Conservation (phyloP, 345 rosid species). For the Eucalyptus sp. region DNA sequence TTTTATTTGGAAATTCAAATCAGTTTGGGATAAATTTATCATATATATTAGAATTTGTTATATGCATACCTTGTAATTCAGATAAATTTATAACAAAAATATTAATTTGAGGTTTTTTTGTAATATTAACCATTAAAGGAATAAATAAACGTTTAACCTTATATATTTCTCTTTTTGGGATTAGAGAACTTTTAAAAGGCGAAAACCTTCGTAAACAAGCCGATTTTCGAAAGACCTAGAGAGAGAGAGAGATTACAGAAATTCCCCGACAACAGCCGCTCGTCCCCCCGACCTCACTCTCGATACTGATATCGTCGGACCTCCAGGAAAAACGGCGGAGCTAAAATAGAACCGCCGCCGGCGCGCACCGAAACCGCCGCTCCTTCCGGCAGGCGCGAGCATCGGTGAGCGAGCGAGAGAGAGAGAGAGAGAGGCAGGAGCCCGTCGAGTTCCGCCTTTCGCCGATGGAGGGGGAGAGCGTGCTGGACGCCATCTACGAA, state of each 20-base stretch:
- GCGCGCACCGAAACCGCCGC: not conserved
- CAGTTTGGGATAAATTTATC: fast-evolving
- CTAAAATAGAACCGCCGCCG: not conserved
- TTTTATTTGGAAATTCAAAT: too few relatives aligned
- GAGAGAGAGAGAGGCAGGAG: not conserved
- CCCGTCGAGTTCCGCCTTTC: not conserved
- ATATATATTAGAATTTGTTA: fast-evolving
- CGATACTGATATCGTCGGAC: not conserved
- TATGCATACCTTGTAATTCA: fast-evolving
- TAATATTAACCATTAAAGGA: too few relatives aligned
- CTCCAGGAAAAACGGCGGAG: not conserved
- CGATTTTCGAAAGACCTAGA: not conserved
- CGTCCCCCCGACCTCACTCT: not conserved
- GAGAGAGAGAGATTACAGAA: not conserved
- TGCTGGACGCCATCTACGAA: slow-evolving; percentile 37
- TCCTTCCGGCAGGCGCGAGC: not conserved
- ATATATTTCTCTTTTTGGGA: not conserved
- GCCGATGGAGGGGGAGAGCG: slow-evolving; percentile 46
- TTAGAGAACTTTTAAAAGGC: not conserved
- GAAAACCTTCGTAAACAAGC: not conserved
- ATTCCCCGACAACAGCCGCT: not conserved
- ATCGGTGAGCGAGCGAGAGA: not conserved
- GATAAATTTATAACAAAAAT: fast-evolving
- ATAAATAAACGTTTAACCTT: too few relatives aligned
- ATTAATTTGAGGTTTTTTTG: too few relatives aligned